These are phyloP conservation scores for Linnemannia exigua DNA, from an alignment of 192 early-diverging fungal genomes.

Conservation along the genomic window DNA sequence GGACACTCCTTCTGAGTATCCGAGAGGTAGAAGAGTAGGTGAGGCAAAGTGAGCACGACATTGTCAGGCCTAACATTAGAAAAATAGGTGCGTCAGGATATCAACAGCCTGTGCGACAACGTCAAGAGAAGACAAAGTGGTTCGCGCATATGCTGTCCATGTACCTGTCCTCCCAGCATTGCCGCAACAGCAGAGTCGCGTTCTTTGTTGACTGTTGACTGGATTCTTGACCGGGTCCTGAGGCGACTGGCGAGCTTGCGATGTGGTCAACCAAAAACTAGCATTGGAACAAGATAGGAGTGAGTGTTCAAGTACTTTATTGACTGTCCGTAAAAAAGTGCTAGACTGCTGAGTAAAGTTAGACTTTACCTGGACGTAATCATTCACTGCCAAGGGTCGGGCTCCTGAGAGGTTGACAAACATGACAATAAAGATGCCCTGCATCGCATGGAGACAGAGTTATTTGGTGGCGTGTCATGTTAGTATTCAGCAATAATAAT, in stretches of 20 bases:
- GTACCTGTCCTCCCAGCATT: constrained; percentile 45
- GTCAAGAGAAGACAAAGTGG: not conserved
- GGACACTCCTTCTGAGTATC: constrained; percentile 33
- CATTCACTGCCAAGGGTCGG: constrained; percentile 23
- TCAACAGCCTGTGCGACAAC: not conserved
- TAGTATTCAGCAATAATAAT: not conserved
- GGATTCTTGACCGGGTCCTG: not conserved
- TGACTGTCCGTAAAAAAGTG: not conserved
- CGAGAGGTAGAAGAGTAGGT: constrained; percentile 33
- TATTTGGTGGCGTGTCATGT: not conserved
- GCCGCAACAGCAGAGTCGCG: constrained; percentile 21
- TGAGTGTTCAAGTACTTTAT: not conserved
- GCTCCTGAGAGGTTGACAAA: constrained; percentile 27
- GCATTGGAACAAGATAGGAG: not conserved
- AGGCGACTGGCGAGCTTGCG: constrained; percentile 19
- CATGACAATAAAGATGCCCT: constrained; percentile 42
- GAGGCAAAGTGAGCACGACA: constrained; percentile 36
- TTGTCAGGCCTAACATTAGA: constrained; percentile 26
- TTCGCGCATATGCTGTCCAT: not conserved
- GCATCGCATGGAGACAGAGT: not conserved
- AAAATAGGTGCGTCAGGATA: not conserved
- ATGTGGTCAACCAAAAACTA: constrained; percentile 51
- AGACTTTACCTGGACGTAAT: constrained; percentile 39
- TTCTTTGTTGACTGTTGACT: constrained; percentile 14
- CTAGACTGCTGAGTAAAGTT: not conserved